phyloP scores from a whole-genome alignment of 1,139 yeast species.

The Magnusiomyces sp. region DNA sequence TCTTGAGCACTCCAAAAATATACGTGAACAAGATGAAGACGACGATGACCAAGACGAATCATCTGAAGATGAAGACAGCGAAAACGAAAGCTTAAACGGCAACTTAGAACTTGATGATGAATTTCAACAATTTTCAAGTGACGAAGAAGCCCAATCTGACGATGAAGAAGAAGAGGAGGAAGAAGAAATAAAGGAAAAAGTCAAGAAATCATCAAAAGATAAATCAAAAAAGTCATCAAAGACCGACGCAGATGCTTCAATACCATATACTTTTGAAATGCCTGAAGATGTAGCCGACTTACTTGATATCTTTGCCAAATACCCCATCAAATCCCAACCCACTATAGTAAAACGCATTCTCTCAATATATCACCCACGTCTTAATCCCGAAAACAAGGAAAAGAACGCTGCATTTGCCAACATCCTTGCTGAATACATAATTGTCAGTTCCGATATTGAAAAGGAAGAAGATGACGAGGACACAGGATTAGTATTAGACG shows the following conservation, averaged over 20 bases:
- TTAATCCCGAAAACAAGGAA: conserved; percentile 76
- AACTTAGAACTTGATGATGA: conserved; percentile 20
- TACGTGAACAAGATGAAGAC: conserved; percentile 15
- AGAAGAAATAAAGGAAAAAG: conserved; percentile 13
- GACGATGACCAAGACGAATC: neutral
- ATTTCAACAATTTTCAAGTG: conserved; percentile 33
- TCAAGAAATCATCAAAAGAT: conserved; percentile 11
- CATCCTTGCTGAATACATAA: conserved; percentile 55
- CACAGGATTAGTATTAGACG: conserved; percentile 34
- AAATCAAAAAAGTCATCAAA: conserved; percentile 14
- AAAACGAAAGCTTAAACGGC: conserved; percentile 20
- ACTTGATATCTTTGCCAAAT: conserved; percentile 31
- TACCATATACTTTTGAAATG: conserved; percentile 27
- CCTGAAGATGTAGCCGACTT: conserved; percentile 39
- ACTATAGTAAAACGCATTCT: conserved; percentile 48
- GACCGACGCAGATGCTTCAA: conserved; percentile 42
- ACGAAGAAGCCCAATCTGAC: conserved; percentile 15
- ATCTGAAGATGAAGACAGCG: conserved; percentile 35
- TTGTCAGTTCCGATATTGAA: conserved; percentile 40
- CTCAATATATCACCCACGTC: conserved; percentile 60
- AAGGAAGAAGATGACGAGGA: conserved; percentile 23
- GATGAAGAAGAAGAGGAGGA: conserved; percentile 19
- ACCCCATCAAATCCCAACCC: conserved; percentile 40
- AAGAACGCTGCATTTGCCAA: conserved; percentile 58
- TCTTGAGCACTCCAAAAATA: conserved; percentile 9